Base-by-base conservation (phyloP, 176 grass and related monocot species). In the Echinochloa phyllopogon region DNA sequence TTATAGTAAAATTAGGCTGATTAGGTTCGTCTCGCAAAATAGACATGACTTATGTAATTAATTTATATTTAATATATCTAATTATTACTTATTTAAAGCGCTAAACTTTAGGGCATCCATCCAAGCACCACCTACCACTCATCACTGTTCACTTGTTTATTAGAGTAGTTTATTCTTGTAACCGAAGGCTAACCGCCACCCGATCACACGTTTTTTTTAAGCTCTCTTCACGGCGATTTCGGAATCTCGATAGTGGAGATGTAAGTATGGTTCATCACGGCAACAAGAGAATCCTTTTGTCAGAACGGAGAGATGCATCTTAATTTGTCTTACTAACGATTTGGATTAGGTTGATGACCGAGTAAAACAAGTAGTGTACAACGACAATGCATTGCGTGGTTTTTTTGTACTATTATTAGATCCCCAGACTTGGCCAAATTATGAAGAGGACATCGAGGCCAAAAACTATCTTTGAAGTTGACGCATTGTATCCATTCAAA, bases 71-170 rank as follows among this genome's bases (percentile, higher is more conserved):
- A n/a, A n/a, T n/a, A n/a, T n/a, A n/a, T n/a, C n/a, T n/a, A n/a
- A n/a, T n/a, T n/a, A n/a, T n/a, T n/a, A n/a, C n/a, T n/a, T n/a
- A n/a, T n/a, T n/a, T n/a, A n/a, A n/a, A n/a, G n/a, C n/a, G n/a
- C n/a, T n/a, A n/a, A n/a, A n/a, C n/a, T n/a, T n/a, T n/a, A n/a
- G n/a, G n/a, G n/a, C n/a, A n/a, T n/a, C n/a, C n/a, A n/a, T n/a
- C n/a, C n/a, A n/a, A n/a, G n/a, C n/a, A n/a, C n/a, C n/a, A n/a
- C n/a, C n/a, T n/a, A 36, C 83, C 52, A 38, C 51, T 75, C 69
- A 41, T 69, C 61, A 12, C 1, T 43, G 82, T 21, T 65, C 3
- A 41, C 17, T 84, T 88, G 36, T 52, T 76, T 81, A 52, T 81
- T 75, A n/a, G n/a, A n/a, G n/a, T 33, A 33, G 29, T 33, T 76